Conservation (phyloP, 192 early-diverging fungal genomes). For the Dissophora ornata region DNA sequence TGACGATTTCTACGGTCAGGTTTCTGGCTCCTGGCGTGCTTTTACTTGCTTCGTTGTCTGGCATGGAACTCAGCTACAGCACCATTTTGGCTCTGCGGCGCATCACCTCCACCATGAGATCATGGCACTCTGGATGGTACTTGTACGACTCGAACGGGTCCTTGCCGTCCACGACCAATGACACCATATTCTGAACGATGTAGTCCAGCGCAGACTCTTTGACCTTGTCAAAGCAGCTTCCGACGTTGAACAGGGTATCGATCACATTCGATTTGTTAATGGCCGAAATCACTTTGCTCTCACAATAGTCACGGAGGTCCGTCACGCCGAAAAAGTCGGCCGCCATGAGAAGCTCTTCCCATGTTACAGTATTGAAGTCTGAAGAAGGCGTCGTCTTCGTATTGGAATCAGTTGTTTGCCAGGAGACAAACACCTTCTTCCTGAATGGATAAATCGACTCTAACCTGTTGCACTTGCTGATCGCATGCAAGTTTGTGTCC, state of each 20-base stretch:
- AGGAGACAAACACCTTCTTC: not conserved
- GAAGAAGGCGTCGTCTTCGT: not conserved
- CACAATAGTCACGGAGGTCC: not conserved
- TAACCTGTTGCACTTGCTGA: not conserved
- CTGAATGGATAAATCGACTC: not conserved
- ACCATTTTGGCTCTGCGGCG: no score
- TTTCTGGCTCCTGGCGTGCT: no score
- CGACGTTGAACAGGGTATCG: constrained; percentile 4
- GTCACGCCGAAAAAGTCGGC: not conserved
- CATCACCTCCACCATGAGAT: no score
- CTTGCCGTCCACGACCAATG: constrained; percentile 2
- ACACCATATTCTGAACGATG: constrained; percentile 6
- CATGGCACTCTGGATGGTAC: not conserved
- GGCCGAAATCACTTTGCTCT: not conserved
- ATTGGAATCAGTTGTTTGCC: not conserved
- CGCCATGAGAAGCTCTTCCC: constrained; percentile 8
- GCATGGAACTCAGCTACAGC: no score
- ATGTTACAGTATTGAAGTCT: constrained; percentile 12
- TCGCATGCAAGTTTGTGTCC: not conserved
- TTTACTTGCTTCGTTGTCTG: no score
- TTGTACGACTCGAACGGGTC: constrained; percentile 10
- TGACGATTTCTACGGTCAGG: no score
- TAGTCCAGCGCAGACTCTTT: not conserved
- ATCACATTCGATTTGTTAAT: not conserved
- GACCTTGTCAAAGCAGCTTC: not conserved